Evolutionary conservation across 768 basidiomycete genomes (phyloP), one percentile per base, ranked within the genome.

Genomic region (Suillus spraguei): DNA sequence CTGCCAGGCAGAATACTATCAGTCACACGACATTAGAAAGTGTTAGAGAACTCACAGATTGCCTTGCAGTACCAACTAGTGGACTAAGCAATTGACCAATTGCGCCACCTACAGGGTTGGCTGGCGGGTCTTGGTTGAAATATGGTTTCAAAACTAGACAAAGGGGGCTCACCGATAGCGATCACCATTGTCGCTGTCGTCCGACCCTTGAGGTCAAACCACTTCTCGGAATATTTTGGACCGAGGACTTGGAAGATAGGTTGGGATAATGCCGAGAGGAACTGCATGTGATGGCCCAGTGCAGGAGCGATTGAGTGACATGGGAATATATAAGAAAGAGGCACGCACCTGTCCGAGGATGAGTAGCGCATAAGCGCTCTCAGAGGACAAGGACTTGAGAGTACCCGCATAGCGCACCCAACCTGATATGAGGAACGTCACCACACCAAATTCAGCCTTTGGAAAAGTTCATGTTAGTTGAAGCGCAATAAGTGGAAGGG

Each of bases 371-470:
- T 92, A 94, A 4, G 87, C 80, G 1, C 83, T 78, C 5, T 70
- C 70, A 6, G 79, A 75, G 0, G 85, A 79, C 8, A 93, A 77
- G 0, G 85, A 79, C n/a, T 71, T 72, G 0, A 81, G 72, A 4
- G 90, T 91, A 13, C 88, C 91, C 2, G 90, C 85, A 71, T 87
- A 93, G 20, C 94, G 86, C 38, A 95, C 67, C 93, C 93, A 95
- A 1, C 85, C 83, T 5, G 89, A 85, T 16, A 90, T 63, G 14
- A 93, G 70, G 20, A 91, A 74, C 5, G 80, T 67, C 2, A 80
- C 67, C 4, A 80, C 81, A 1, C 86, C 91, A 22, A 88, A 73
- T 56, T 88, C 84, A 64, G 84, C 89, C 92, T 94, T 38, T 22
- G 10, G 9, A 4, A 35, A 32, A 61, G 42, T 39, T 1, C 17